Evolutionary conservation across 495 filamentous ascomycete species (phyloP).

Genomic region (Rostrohypoxylon terebratum): DNA sequence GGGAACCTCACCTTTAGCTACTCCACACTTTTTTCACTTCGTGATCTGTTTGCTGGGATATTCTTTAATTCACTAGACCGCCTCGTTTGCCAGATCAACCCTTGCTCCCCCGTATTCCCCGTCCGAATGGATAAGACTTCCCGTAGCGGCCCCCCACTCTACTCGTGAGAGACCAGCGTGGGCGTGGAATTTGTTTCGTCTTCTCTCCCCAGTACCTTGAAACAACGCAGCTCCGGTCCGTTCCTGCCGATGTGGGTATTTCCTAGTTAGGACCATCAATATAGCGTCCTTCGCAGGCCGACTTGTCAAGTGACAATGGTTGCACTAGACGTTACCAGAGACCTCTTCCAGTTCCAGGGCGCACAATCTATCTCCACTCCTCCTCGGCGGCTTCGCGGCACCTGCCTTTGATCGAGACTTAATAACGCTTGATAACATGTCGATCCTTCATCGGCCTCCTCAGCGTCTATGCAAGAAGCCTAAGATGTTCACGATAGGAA

Average conservation of each 20-base stretch:
- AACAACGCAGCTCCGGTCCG: conserved; percentile 60
- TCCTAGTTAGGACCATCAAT: conserved; percentile 45
- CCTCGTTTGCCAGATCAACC: conserved; percentile 39
- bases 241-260: conserved; percentile 59
- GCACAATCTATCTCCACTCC: conserved; percentile 43
- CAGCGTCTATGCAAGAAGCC: conserved; percentile 5
- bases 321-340: conserved; percentile 31
- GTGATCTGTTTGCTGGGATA: conserved; percentile 41
- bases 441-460: conserved; percentile 40
- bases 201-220: conserved; percentile 37
- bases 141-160: conserved; percentile 45
- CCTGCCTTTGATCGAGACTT: conserved; percentile 43
- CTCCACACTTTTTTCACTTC: conserved; percentile 39
- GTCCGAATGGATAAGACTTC: conserved; percentile 44
- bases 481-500: conserved; percentile 30
- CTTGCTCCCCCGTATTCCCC: conserved; percentile 33
- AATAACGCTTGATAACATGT: conserved; percentile 45
- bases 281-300: conserved; percentile 31
- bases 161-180: conserved; percentile 37
- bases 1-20: conserved; percentile 29
- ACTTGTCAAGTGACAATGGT: conserved; percentile 52
- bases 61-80: conserved; percentile 42
- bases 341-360: conserved; percentile 18
- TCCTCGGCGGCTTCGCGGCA: conserved; percentile 50
- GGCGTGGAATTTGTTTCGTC: conserved; percentile 33